These are phyloP conservation scores for Colletotrichum theobromicola DNA, from an alignment of 2,329 filamentous ascomycete species.

Conservation along the genomic window DNA sequence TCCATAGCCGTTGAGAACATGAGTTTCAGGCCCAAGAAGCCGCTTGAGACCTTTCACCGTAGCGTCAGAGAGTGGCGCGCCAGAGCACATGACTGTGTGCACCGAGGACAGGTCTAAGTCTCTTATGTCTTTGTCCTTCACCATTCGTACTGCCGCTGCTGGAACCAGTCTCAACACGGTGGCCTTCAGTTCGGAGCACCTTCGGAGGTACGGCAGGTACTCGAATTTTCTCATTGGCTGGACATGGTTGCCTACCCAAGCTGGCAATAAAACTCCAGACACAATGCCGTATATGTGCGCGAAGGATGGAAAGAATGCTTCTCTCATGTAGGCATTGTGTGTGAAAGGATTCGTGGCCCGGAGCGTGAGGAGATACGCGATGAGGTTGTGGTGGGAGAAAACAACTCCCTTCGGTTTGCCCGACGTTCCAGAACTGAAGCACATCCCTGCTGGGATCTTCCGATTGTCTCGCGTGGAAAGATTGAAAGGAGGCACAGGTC, in stretches of 20 bases:
- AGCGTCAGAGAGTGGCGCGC: slow-evolving; percentile 18
- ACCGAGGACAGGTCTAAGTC: background rate
- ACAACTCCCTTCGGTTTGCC: slow-evolving; percentile 28
- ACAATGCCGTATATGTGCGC: slow-evolving; percentile 30
- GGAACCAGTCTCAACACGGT: slow-evolving; percentile 27
- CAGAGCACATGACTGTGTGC: background rate
- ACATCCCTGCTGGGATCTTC: slow-evolving; percentile 23
- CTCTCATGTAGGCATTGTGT: slow-evolving; percentile 26
- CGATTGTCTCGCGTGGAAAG: background rate
- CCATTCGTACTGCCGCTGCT: slow-evolving; percentile 24
- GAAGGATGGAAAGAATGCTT: slow-evolving; percentile 32
- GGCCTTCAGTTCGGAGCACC: slow-evolving; percentile 25
- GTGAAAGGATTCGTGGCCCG: slow-evolving; percentile 27
- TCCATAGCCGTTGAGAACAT: slow-evolving; percentile 28
- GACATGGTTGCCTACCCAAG: slow-evolving; percentile 26
- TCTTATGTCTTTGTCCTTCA: slow-evolving; percentile 22
- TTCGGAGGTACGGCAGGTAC: slow-evolving; percentile 22
- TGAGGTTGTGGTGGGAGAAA: slow-evolving; percentile 27
- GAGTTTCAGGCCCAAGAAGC: slow-evolving; percentile 15
- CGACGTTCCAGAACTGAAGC: slow-evolving; percentile 28
- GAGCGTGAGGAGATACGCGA: slow-evolving; percentile 24
- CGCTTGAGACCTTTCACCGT: slow-evolving; percentile 18
- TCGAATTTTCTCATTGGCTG: slow-evolving; percentile 26
- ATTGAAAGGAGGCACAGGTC: background rate
- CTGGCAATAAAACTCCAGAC: slow-evolving; percentile 24